Base-by-base conservation (phyloP, 2,329 filamentous ascomycete genomes). In the Harringtonia aguacate region DNA sequence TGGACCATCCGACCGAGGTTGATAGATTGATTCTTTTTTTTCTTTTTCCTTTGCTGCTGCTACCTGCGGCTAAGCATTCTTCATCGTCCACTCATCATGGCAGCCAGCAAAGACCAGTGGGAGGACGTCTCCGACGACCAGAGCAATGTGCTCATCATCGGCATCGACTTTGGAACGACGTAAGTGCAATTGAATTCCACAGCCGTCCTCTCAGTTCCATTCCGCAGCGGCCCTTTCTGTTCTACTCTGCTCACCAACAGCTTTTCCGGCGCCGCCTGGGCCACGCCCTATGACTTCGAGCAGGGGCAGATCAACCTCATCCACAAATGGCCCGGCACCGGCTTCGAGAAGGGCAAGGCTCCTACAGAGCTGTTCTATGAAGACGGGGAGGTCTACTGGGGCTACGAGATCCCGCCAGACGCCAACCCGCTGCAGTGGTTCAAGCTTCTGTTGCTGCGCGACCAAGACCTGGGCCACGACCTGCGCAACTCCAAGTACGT, bases 271-370 rank as follows among this genome's bases (percentile, higher is more conserved):
- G 46, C 44, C 10, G 48, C 48, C 14, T 50, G 48, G 48, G 46
- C 44, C 18, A 44, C 39, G 29, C 48, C 39, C 8, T 41, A 40
- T 17, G 46, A 48, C 21, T 39, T 47, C 13, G 41, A 41, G 35
- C 41, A 46, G 22, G 45, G 45, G 5, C 41, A 45, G 24, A 43
- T 48, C 35, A 48, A 48, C 41, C 41, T 48, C 13, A 46, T 48
- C 39, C 41, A 47, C 29, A 46, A 14, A 24, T 47, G 48, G 39
- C 43, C 43, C 1, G 60, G 64, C 37, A 44, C 28, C 34, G 46
- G 46, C 28, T 31, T 37, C n/a, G 44, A 49, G 22, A 39, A 47
- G 34, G 48, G 41, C 43, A 50, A 50, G 31, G 46, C 39, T 17
- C 48, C 48, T 14, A 50, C 48, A 4, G 37, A 46, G 41, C 44